Evolutionary conservation across 768 basidiomycete genomes (phyloP).

Genomic region (Rhizopogon sp.): DNA sequence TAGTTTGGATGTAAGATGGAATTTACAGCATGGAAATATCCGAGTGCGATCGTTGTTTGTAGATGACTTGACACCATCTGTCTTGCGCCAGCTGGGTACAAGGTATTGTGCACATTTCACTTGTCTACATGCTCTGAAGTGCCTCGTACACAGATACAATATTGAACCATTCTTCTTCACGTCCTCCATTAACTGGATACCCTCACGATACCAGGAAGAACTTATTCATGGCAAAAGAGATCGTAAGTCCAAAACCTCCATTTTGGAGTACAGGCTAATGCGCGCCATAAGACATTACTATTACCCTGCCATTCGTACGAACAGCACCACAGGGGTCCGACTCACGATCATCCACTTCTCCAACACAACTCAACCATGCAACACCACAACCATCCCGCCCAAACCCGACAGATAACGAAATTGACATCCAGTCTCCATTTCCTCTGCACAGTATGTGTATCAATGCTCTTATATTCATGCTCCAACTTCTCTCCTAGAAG

Average conservation of each 20-base stretch:
- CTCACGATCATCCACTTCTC: background rate
- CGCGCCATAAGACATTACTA: slow-evolving; percentile 44
- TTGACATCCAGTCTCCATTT: slow-evolving; percentile 50
- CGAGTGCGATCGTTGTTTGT: slow-evolving; percentile 43
- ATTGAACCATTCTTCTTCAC: slow-evolving; percentile 66
- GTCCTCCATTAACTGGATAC: slow-evolving; percentile 62
- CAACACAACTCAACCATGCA: background rate
- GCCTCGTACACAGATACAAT: slow-evolving; percentile 30
- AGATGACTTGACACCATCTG: slow-evolving; percentile 43
- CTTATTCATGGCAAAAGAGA: slow-evolving; percentile 36
- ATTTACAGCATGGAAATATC: slow-evolving; percentile 20
- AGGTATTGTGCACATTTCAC: slow-evolving; percentile 29
- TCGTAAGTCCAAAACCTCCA: slow-evolving; percentile 34
- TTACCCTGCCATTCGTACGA: slow-evolving; percentile 49
- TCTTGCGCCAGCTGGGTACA: slow-evolving; percentile 52
- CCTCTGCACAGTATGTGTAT: slow-evolving; percentile 27
- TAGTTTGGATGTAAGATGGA: background rate
- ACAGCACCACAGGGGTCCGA: slow-evolving; percentile 17
- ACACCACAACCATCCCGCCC: background rate
- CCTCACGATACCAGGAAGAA: slow-evolving; percentile 57
- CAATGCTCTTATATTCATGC: background rate
- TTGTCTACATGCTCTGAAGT: background rate
- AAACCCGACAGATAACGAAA: slow-evolving; percentile 14
- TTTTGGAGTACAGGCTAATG: background rate
- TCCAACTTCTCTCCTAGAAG: slow-evolving; percentile 10